phyloP scores from a whole-genome alignment of 192 early-diverging fungal genomes.

The Backusella westeae region DNA sequence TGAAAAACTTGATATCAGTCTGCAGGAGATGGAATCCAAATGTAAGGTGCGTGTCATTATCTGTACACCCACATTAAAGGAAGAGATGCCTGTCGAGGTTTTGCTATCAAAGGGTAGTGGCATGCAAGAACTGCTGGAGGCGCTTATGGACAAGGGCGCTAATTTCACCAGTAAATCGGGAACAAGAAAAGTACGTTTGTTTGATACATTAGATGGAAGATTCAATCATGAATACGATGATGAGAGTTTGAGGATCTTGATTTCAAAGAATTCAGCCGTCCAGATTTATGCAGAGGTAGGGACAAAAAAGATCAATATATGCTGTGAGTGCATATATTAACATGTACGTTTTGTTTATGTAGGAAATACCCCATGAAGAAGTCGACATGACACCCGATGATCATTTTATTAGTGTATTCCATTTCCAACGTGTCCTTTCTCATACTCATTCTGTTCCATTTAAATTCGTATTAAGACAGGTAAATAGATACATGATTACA shows the following conservation, averaged over 20 bases:
- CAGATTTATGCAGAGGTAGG: conserved; percentile 59
- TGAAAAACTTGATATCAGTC: conserved; percentile 79
- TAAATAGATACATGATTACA: neutral
- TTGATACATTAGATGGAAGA: conserved; percentile 50
- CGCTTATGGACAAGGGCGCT: conserved; percentile 46
- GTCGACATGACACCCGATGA: conserved; percentile 32
- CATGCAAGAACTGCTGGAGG: conserved; percentile 45
- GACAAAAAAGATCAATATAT: neutral
- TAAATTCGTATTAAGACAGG: conserved; percentile 60
- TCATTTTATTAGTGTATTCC: conserved; percentile 64
- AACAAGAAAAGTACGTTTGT: conserved; percentile 55
- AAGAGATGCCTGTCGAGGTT: conserved; percentile 61
- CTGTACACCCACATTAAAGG: conserved; percentile 63
- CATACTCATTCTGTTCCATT: conserved; percentile 85
- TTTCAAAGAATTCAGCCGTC: conserved; percentile 37
- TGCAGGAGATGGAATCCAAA: conserved; percentile 84
- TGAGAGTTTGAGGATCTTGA: conserved; percentile 42
- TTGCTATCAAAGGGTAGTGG: conserved; percentile 62
- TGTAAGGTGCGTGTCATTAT: conserved; percentile 65
- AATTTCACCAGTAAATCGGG: conserved; percentile 37
- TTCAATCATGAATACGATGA: conserved; percentile 43
- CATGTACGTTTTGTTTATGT: neutral
- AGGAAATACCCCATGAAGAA: conserved; percentile 51
- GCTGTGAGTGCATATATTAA: neutral
- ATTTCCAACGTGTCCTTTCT: conserved; percentile 69